Evolutionary conservation across 2,329 filamentous ascomycete genomes (phyloP), one percentile per base, ranked within the genome.

Genomic region (Juglanconis oblonga): DNA sequence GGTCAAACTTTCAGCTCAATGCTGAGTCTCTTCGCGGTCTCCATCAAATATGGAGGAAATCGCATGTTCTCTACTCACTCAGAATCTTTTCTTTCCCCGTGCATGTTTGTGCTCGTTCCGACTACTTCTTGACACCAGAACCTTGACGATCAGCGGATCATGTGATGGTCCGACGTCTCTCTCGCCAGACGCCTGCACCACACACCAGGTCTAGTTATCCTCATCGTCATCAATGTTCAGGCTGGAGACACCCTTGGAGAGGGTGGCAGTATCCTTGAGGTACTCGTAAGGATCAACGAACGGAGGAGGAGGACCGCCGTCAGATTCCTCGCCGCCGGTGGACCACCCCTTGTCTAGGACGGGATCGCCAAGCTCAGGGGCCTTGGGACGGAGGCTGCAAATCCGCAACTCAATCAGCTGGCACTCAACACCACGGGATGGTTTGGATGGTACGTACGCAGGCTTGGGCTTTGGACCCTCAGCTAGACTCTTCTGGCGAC

Each of bases 311-410:
- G 44, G 44, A 48, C 69, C 69, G 11, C 73, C 73, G 54, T 75
- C 73, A 9, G 68, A 67, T 17, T 66, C 63, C 59, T 74, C 72
- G 10, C 68, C 72, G 3, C 67, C 66, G 3, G 69, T 71, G 5
- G 62, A 67, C 71, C 71, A 75, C 6, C 72, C 70, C 13, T 67
- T 67, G n/a, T 65, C 62, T 36, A 61, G 57, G 14, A 58, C 62
- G 31, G 66, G 59, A 14, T 70, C 67, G 13, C 58, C 63, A 29
- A 65, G 58, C 29, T 69, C 67, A 7, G 55, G 44, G 17, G 17
- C 17, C 31, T 53, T 62, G n/a, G 62, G 58, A 42, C 33, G 44
- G 9, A 8, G 17, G 17, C 17, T 14, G 13, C 33, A 33, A 31
- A 29, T 10, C 51, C 45, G 38, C 49, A 40, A 17, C n/a, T 17